Base-by-base conservation (phyloP, 192 early-diverging fungal species). In the Globomyces pollinis-pini region DNA sequence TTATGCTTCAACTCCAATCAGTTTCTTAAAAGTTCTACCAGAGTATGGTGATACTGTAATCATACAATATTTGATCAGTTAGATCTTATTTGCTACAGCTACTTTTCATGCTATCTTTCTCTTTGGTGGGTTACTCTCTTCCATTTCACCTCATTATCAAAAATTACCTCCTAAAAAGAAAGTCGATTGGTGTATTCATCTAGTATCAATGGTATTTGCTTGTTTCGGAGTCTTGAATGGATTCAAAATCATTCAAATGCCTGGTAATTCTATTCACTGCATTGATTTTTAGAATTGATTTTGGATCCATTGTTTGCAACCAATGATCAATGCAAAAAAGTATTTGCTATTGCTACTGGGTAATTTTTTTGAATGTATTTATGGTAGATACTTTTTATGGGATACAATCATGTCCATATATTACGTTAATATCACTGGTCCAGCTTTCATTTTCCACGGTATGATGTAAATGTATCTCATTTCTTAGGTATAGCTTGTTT, bases 321-420 rank as follows among this genome's bases (percentile, higher is more conserved):
- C 63, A 73, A 75, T 53, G 47, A 63, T 41, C 84, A 83, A 56
- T 76, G 84, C 12, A 85, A 82, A 23, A 76, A 81, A 43, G 85
- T 91, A 21, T 88, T 88, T 73, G 80, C 88, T n/a, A 69, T 95
- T 31, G 78, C 87, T 41, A 87, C 87, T 61, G 90, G 90, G n/a
- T n/a, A n/a, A n/a, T n/a, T n/a, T n/a, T n/a, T n/a, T n/a, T n/a
- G n/a, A n/a, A n/a, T n/a, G n/a, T n/a, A n/a, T n/a, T n/a, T n/a
- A n/a, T n/a, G n/a, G 87, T 62, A 90, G 90, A 85, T 57, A 57
- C 55, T 96, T 96, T 75, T 58, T 93, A 38, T 96, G 94, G 94
- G 94, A 96, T 71, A 84, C 83, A 1, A 47, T 84, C 42, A 68
- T 87, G 3, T 85, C 78, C 9, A 58, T 91, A 41, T 72, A 78